These are phyloP conservation scores for Quercus robur DNA, from an alignment of 306 rosid genomes.

Conservation along the genomic window DNA sequence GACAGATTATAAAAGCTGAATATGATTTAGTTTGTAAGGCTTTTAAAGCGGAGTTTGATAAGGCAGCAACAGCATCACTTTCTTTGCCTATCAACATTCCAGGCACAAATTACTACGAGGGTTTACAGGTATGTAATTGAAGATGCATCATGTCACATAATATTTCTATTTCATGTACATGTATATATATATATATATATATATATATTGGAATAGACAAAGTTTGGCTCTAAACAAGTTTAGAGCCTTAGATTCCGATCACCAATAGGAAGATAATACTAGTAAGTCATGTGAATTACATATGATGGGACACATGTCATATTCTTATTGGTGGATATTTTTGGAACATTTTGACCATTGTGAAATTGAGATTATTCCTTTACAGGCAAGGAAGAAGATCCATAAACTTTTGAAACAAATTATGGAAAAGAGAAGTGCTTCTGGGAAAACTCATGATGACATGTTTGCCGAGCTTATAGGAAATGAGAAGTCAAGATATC, in stretches of 20 bases:
- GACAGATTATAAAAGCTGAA: slow-evolving; percentile 52
- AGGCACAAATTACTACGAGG: slow-evolving; percentile 55
- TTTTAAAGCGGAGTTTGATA: slow-evolving; percentile 53
- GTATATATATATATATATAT: no score
- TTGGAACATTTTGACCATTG: not conserved
- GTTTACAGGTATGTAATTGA: slow-evolving; percentile 44
- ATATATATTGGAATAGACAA: no score
- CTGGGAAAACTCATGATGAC: slow-evolving; percentile 32
- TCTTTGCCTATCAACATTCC: slow-evolving; percentile 76
- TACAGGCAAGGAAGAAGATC: slow-evolving; percentile 57
- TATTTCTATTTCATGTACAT: not conserved
- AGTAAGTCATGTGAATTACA: no score
- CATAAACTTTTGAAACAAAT: slow-evolving; percentile 34
- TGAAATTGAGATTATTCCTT: not conserved
- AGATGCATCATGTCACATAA: not conserved
- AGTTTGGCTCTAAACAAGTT: no score
- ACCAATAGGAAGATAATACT: no score
- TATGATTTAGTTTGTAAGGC: slow-evolving; percentile 30
- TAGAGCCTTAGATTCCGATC: no score
- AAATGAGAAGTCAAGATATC: slow-evolving; percentile 40
- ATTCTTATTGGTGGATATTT: no score
- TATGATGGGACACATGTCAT: no score
- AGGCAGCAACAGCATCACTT: slow-evolving; percentile 50
- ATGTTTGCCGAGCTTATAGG: slow-evolving; percentile 50
- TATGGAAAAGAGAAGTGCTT: slow-evolving; percentile 52